phyloP scores from a whole-genome alignment of 192 early-diverging fungal species.

The Backusella westeae region DNA sequence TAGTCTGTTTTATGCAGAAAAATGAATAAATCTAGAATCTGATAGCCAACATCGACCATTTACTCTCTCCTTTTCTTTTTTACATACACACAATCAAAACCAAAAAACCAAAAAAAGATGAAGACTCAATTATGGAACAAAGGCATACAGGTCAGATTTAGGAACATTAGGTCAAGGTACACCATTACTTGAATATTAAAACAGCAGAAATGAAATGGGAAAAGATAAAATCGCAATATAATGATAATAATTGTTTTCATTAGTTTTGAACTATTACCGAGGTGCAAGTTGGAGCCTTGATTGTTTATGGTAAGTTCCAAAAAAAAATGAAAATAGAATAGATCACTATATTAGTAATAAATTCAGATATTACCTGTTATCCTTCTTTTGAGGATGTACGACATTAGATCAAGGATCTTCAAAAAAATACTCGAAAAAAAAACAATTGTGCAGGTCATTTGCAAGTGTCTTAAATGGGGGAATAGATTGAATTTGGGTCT shows the following conservation, averaged over 20 bases:
- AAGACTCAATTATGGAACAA: background rate
- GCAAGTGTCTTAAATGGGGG: conserved; percentile 38
- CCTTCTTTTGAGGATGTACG: conserved; percentile 86
- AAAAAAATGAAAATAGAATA: conserved; percentile 15
- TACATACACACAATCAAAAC: background rate
- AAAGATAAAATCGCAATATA: conserved; percentile 16
- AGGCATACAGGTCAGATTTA: background rate
- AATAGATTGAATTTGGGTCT: no score
- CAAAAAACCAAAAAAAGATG: background rate
- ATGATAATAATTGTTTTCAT: background rate
- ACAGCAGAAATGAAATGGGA: conserved; percentile 21
- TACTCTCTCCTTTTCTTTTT: background rate
- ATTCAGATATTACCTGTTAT: conserved; percentile 24
- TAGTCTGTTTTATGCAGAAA: background rate
- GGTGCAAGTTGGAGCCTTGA: conserved; percentile 88
- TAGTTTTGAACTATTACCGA: conserved; percentile 74
- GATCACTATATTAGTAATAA: background rate
- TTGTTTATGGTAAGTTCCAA: conserved; percentile 81
- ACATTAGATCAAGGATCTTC: conserved; percentile 64
- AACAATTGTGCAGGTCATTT: conserved; percentile 35
- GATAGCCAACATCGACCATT: background rate
- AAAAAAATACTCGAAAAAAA: conserved; percentile 51
- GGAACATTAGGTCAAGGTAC: background rate
- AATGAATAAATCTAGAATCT: background rate
- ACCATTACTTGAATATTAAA: background rate